A percentile compares a stretch with the other conserved stretches of the same genome.
Evolutionary conservation across 1,284 basidiomycete species (phyloP).

Genomic region (Pascua sp.): DNA sequence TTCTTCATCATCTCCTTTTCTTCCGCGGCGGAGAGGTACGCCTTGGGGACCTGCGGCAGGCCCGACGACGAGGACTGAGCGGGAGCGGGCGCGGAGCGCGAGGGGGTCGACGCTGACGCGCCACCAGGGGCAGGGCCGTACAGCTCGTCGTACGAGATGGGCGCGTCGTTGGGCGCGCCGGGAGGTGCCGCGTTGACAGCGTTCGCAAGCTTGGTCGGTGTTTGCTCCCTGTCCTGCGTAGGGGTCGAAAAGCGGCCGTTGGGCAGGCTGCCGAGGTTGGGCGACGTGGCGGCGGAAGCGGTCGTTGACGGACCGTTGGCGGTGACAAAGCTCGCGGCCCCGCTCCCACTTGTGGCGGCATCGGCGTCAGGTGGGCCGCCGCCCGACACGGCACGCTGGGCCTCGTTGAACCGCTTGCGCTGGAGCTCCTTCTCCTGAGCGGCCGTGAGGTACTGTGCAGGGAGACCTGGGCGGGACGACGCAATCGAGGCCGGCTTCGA

Average conservation of each 20-base stretch:
- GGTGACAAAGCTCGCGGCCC: no score
- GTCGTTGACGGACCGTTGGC: no score
- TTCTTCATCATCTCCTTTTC: slow-evolving; percentile 35
- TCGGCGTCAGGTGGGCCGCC: no score
- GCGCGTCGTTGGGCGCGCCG: neutral
- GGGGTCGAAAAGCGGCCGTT: slow-evolving; percentile 11
- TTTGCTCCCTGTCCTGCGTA: slow-evolving; percentile 31
- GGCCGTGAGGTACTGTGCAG: slow-evolving; percentile 6
- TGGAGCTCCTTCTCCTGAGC: slow-evolving; percentile 24
- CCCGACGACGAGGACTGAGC: neutral
- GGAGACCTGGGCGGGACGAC: no score
- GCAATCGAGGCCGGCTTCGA: no score
- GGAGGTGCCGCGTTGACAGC: neutral
- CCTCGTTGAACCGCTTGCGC: slow-evolving; percentile 19
- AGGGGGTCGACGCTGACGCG: slow-evolving; percentile 1
- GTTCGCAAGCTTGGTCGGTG: slow-evolving; percentile 7
- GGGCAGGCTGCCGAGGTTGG: no score
- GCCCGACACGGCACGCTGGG: slow-evolving; percentile 3
- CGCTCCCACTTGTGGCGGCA: no score
- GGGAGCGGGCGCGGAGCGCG: no score
- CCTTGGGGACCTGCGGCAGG: neutral
- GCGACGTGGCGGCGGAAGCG: no score
- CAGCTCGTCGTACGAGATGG: slow-evolving; percentile 17
- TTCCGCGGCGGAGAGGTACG: slow-evolving; percentile 27
- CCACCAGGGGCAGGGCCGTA: slow-evolving; percentile 2